Percentiles rank a stretch among this genome's conserved stretches.
Conservation (phyloP, 768 basidiomycete genomes). For the Pleurotus sapidus region DNA sequence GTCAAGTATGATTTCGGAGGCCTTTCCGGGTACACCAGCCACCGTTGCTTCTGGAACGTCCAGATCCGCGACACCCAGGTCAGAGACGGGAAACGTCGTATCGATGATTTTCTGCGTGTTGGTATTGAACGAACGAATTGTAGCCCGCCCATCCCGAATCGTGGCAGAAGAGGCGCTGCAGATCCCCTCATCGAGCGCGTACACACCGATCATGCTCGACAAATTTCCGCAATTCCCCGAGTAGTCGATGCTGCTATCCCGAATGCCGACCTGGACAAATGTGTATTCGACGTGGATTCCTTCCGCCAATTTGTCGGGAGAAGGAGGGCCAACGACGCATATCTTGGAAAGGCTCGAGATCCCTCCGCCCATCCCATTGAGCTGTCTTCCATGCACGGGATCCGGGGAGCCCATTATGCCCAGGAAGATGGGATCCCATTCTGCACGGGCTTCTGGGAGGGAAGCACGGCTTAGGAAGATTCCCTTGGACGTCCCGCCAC, state of each 20-base stretch:
- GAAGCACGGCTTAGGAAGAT: constrained; percentile 55
- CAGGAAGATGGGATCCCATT: constrained; percentile 64
- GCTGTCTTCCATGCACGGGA: constrained; percentile 59
- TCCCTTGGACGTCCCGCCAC: constrained; percentile 79
- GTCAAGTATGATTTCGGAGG: constrained; percentile 63
- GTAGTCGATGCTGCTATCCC: constrained; percentile 58
- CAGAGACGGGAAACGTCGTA: constrained; percentile 61
- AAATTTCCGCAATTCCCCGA: constrained; percentile 79
- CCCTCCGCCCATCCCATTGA: constrained; percentile 83
- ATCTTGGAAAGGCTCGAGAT: constrained; percentile 75
- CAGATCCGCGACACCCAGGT: constrained; percentile 35
- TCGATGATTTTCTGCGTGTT: constrained; percentile 71
- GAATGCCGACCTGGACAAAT: constrained; percentile 63
- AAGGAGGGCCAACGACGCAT: constrained; percentile 56
- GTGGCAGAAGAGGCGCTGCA: constrained; percentile 25
- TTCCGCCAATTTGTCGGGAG: constrained; percentile 32
- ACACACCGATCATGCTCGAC: constrained; percentile 70
- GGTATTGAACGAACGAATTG: constrained; percentile 64
- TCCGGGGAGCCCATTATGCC: constrained; percentile 85
- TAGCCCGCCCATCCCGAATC: constrained; percentile 23
- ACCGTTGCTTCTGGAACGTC: constrained; percentile 49
- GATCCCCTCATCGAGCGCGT: constrained; percentile 65
- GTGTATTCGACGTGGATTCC: constrained; percentile 69
- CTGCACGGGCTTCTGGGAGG: constrained; percentile 46
- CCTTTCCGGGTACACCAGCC: constrained; percentile 68